Evolutionary conservation across 441 rosid genomes (phyloP), one percentile per base, ranked within the genome.

Genomic region (Breynia disticha): DNA sequence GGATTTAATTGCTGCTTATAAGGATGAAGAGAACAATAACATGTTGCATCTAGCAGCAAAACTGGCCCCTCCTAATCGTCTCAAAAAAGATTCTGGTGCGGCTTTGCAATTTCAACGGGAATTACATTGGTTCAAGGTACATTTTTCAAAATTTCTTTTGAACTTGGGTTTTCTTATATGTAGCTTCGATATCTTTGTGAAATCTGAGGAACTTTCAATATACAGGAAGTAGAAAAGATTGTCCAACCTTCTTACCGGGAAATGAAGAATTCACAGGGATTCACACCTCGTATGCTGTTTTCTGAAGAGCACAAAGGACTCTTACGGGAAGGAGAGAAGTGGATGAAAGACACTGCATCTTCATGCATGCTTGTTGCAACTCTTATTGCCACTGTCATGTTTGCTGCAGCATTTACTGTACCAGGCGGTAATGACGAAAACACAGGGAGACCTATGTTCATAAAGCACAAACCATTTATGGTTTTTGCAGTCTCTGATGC

Each of bases 301-400:
- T 7, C 43, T 16, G 18, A 35, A 16, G 55, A 52, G 18, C 55
- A 52, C 19, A 49, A 49, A 24, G 15, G 20, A 19, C 52, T 49
- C 3, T 22, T 24, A 20, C 28, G 52, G 15, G 52, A 49, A 6
- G 52, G 52, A 35, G 52, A 49, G 52, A 49, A 49, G 28, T 49
- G 52, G 52, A 49, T 49, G 52, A 49, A 49, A 24, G 52, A 49
- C 21, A 49, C 52, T 49, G 52, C 52, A 20, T 49, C 52, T 49
- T 52, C 55, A 3, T 52, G 55, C 55, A 32, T 52, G 43, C 20
- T 52, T 18, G 55, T 52, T 37, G 55, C 55, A 32, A 52, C 55
- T 4, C 55, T 52, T 20, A 37, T 52, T 16, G 39, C 55, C 55
- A 52, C 55, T 41, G 39, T 52, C 18, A 37, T 37, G 21, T 52